phyloP scores from a whole-genome alignment of 2,329 filamentous ascomycete species.

The Fusarium caatingaense region DNA sequence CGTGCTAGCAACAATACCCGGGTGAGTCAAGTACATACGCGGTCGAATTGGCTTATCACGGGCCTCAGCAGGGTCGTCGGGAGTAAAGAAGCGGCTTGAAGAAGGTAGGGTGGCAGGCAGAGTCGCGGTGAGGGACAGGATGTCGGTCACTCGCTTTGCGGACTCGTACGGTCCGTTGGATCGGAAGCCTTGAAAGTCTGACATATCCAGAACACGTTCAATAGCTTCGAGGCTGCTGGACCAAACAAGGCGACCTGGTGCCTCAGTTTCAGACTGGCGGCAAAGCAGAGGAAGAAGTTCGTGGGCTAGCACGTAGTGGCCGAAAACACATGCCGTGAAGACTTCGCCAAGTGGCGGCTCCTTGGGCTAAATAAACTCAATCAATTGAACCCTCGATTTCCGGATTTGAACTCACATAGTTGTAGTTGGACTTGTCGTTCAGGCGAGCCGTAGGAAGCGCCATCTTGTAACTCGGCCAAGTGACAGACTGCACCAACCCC shows the following conservation, averaged over 20 bases:
- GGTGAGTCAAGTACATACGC: conserved; percentile 82
- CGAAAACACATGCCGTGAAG: conserved; percentile 93
- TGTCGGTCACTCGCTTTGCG: conserved; percentile 86
- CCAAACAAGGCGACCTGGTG: conserved; percentile 82
- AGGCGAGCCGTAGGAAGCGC: conserved; percentile 62
- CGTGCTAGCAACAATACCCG: conserved; percentile 84
- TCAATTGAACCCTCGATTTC: neutral
- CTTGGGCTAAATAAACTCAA: conserved; percentile 56
- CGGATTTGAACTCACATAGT: conserved; percentile 47
- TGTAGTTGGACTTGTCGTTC: conserved; percentile 52
- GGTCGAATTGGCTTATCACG: conserved; percentile 56
- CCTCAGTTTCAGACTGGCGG: conserved; percentile 54
- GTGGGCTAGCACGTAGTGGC: conserved; percentile 91
- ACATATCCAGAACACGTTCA: conserved; percentile 63
- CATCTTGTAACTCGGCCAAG: conserved; percentile 83
- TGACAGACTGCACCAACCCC: conserved; percentile 74
- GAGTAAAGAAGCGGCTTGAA: conserved; percentile 67
- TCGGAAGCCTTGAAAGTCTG: conserved; percentile 81
- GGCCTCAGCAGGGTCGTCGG: conserved; percentile 38
- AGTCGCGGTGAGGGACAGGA: conserved; percentile 79
- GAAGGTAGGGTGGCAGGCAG: conserved; percentile 72
- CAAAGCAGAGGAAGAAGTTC: conserved; percentile 80
- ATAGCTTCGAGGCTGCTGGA: conserved; percentile 82
- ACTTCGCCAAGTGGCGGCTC: conserved; percentile 77
- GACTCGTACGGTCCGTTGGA: conserved; percentile 80